phyloP scores from a whole-genome alignment of 2,329 filamentous ascomycete species.

The Aspergillus nomiae region DNA sequence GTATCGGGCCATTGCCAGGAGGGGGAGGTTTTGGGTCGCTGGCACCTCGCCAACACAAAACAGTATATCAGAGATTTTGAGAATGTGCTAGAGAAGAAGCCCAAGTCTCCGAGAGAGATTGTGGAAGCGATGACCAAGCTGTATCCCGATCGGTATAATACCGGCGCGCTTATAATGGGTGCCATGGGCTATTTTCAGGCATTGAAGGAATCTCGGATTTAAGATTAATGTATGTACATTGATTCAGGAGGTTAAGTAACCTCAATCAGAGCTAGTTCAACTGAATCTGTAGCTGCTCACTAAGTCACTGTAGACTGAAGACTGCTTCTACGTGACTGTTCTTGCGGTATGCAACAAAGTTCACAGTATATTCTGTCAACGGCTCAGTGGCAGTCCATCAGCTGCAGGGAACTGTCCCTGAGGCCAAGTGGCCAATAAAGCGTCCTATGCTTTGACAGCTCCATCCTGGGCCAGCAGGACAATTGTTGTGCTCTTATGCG shows the following conservation, averaged over 20 bases:
- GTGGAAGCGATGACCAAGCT: slow-evolving; percentile 6
- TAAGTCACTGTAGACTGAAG: neutral
- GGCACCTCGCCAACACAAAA: slow-evolving; percentile 12
- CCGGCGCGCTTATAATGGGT: slow-evolving; percentile 5
- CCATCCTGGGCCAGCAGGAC: neutral
- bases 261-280: neutral
- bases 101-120: slow-evolving; percentile 2
- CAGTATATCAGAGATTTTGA: slow-evolving; percentile 8
- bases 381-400: neutral
- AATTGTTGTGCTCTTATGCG: neutral
- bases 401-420: neutral
- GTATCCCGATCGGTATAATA: slow-evolving; percentile 10
- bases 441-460: neutral
- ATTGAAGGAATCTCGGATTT: slow-evolving; percentile 4
- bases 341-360: neutral
- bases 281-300: neutral
- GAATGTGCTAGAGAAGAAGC: neutral
- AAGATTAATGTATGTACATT: neutral
- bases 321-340: neutral
- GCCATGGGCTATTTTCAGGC: slow-evolving; percentile 3
- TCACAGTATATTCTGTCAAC: neutral
- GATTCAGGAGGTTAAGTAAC: neutral
- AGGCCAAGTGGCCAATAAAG: neutral
- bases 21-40: slow-evolving; percentile 10
- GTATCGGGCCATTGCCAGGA: slow-evolving; percentile 9